phyloP scores from a whole-genome alignment of 2,329 filamentous ascomycete species.

The Periconia sp. region DNA sequence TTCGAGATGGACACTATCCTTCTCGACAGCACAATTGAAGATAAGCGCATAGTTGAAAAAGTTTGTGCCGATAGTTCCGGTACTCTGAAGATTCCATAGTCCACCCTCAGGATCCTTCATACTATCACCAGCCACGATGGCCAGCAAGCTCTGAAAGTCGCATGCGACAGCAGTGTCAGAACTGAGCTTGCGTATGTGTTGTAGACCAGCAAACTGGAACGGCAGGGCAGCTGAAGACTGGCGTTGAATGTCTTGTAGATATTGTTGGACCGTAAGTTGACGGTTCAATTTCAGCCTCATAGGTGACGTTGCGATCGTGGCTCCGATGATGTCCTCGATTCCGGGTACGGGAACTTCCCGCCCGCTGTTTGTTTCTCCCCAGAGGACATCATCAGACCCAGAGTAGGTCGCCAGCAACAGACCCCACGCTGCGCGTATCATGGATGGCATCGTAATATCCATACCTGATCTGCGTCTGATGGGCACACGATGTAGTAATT shows the following conservation, averaged over 20 bases:
- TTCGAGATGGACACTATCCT: slow-evolving; percentile 30
- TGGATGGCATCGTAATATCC: slow-evolving; percentile 43
- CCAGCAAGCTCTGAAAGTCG: slow-evolving; percentile 55
- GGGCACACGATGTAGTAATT: slow-evolving; percentile 24
- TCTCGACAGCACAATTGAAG: slow-evolving; percentile 36
- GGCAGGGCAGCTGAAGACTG: slow-evolving; percentile 34
- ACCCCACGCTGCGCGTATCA: slow-evolving; percentile 55
- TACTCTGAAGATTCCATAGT: slow-evolving; percentile 40
- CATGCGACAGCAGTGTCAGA: slow-evolving; percentile 51
- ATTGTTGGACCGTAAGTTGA: slow-evolving; percentile 27
- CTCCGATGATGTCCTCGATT: slow-evolving; percentile 49
- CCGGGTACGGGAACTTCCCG: slow-evolving; percentile 42
- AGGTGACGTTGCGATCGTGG: slow-evolving; percentile 50
- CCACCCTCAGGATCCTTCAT: slow-evolving; percentile 34
- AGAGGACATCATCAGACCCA: slow-evolving; percentile 55
- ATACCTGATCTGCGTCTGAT: slow-evolving; percentile 24
- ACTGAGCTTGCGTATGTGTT: slow-evolving; percentile 50
- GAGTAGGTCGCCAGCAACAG: slow-evolving; percentile 54
- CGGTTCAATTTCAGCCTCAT: slow-evolving; percentile 49
- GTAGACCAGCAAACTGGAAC: slow-evolving; percentile 52
- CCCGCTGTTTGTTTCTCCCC: slow-evolving; percentile 51
- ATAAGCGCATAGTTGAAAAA: slow-evolving; percentile 46
- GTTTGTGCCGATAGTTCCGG: slow-evolving; percentile 39
- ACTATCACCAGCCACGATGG: slow-evolving; percentile 45
- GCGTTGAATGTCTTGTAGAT: slow-evolving; percentile 35